phyloP scores from a whole-genome alignment of 1,284 basidiomycete species.

The Volvariella surrecta region DNA sequence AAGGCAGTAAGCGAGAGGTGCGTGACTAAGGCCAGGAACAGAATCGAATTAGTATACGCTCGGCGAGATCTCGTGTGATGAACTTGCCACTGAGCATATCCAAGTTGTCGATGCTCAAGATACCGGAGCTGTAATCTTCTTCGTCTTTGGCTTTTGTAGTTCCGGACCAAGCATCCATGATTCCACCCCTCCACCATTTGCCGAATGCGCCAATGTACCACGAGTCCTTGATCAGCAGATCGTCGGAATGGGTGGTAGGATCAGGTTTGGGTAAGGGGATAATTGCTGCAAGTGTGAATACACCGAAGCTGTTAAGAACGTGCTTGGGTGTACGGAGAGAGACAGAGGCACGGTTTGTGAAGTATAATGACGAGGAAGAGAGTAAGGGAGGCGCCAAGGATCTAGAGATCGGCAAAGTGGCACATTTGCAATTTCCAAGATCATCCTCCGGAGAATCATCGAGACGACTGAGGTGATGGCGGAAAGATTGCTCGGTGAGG shows the following conservation, averaged over 20 bases:
- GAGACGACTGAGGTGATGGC: conserved; percentile 84
- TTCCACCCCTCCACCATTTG: conserved; percentile 77
- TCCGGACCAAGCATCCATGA: conserved; percentile 63
- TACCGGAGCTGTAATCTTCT: conserved; percentile 66
- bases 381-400: conserved; percentile 25
- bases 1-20: conserved; percentile 19
- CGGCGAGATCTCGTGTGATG: conserved; percentile 2
- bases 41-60: conserved; percentile 6
- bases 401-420: conserved; percentile 19
- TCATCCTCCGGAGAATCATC: conserved; percentile 58
- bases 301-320: conserved; percentile 73
- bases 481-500: conserved; percentile 93
- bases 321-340: conserved; percentile 92
- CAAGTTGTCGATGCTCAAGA: conserved; percentile 59
- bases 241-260: conserved; percentile 19
- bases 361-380: conserved; percentile 64
- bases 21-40: conserved; percentile 43
- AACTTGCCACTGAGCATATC: conserved; percentile 55
- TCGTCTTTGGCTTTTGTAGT: conserved; percentile 61
- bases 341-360: conserved; percentile 85
- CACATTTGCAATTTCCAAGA: conserved; percentile 24
- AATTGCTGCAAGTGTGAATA: conserved; percentile 82
- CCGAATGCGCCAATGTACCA: conserved; percentile 89
- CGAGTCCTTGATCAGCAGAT: conserved; percentile 51
- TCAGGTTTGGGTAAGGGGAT: conserved; percentile 34